Conservation (phyloP, 495 filamentous ascomycete genomes). For the Umbilicaria muhlenbergii region DNA sequence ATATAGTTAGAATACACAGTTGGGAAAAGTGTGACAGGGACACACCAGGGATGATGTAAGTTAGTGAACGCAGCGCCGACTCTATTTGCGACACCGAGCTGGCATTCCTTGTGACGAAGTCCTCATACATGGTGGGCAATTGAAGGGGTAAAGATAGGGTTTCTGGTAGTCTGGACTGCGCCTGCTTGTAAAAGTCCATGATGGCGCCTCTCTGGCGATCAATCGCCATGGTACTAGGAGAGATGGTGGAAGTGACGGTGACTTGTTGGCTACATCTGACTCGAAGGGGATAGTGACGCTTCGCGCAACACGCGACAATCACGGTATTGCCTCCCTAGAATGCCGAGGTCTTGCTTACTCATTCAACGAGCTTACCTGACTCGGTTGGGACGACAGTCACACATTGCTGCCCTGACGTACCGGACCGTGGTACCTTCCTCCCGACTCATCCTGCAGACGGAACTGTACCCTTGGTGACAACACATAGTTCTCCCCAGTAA, state of each 20-base stretch:
- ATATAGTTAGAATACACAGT: conserved; percentile 1
- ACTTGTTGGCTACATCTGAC: too few species aligned
- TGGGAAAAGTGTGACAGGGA: conserved; percentile 1
- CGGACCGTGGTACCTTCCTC: too few species aligned
- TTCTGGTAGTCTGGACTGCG: conserved; percentile 17
- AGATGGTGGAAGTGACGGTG: not conserved
- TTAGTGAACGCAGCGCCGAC: conserved; percentile 74
- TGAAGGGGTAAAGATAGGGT: conserved; percentile 44
- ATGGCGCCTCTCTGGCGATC: not conserved
- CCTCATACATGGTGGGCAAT: conserved; percentile 67
- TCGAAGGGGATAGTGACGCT: too few species aligned
- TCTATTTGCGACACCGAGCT: conserved; percentile 87
- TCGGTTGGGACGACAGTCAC: too few species aligned
- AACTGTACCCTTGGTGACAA: too few species aligned
- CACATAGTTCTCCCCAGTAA: too few species aligned
- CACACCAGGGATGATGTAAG: conserved; percentile 85
- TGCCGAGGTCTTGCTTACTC: too few species aligned
- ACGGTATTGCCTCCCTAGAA: too few species aligned
- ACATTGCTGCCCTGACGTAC: too few species aligned
- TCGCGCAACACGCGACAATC: too few species aligned
- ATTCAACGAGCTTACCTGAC: too few species aligned
- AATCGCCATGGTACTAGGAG: not conserved
- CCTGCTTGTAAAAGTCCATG: conserved; percentile 23
- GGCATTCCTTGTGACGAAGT: conserved; percentile 89
- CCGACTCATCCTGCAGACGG: too few species aligned